Evolutionary conservation across 176 grass and related monocot species (phyloP), one percentile per base, ranked within the genome.

Genomic region (Aegilops umbellulata): DNA sequence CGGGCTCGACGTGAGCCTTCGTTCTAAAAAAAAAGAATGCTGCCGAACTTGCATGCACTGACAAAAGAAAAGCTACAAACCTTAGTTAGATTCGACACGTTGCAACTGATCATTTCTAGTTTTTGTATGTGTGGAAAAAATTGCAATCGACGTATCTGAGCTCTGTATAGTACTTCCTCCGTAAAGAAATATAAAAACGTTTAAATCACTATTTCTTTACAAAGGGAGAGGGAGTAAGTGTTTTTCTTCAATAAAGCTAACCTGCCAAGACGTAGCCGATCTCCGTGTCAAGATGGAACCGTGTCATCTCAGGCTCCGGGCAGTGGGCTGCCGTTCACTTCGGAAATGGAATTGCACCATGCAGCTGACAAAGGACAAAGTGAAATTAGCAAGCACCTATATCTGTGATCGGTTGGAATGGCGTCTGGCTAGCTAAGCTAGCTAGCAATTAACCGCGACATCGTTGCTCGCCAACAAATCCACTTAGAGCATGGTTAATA

Each of bases 301-400:
- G 44, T 75, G 10, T 75, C 42, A 20, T 51, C 25, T 29, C 42
- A 51, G 1, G 24, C 42, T 75, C 46, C 14, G 46, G 46, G 46
- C 44, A 47, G 44, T 15, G 44, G 13, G 44, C 44, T 47, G 15
- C 44, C 44, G 44, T 47, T 47, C 71, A 14, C 36, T 15, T 74
- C 16, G 14, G 41, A 74, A 74, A 49, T 74, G 71, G 41, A 42
- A 74, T 74, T 74, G 41, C 71, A 49, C 71, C 71, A 74, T 24
- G 41, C 46, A 74, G 71, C 71, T 47, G 41, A 74, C 70, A 29
- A 47, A 47, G 13, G 13, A 74, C 19, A 49, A 13, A 5, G 14
- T 3, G 16, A 17, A 14, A 30, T 26, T 24, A 47, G 14, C 41
- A 17, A 74, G 38, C 23, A 74, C 42, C 6, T 14, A 26, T 47